Evolutionary conservation across 2,329 filamentous ascomycete species (phyloP), one percentile per base, ranked within the genome.

Genomic region (Claviceps cyperi): DNA sequence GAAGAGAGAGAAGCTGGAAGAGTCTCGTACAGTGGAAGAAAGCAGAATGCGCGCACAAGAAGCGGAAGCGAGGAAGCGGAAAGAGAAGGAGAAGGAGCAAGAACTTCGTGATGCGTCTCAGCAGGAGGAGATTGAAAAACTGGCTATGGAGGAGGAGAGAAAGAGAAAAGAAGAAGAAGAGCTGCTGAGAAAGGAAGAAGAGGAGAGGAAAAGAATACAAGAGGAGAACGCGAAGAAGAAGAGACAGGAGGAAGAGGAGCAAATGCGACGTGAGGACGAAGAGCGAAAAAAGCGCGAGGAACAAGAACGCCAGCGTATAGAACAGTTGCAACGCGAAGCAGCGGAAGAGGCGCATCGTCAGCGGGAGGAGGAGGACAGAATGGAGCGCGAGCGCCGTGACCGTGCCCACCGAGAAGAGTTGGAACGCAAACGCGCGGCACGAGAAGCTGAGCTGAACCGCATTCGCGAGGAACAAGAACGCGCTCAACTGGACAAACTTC

Each of bases 381-480:
- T 66, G 51, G 71, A 76, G 53, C 69, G 68, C 43, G 73, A 79
- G 56, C 70, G 71, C 36, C 64, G 66, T 36, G 69, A 73, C 47
- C 67, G 65, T 17, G 62, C 60, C 5, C 63, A 69, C 43, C 66
- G 69, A 48, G 69, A 74, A 52, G 71, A 72, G 24, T 56, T 70
- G 59, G 73, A 76, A 53, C 67, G 67, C 8, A 73, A 73, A 56
- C 70, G 68, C 41, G 69, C 69, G 41, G 72, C 72, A 13, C 69
- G 69, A 32, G 74, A 78, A 61, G 73, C 71, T 4, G 76, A 78
- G 54, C 65, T 70, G 50, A 70, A 69, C 50, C 70, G 73, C 45
- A 59, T 73, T 13, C 72, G 68, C 24, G 70, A 77, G 54, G 75
- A 82, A 57, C 68, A 77, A 58, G 76, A 80, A 56, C 71, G 70